Evolutionary conservation across 1,139 yeast species (phyloP).

Genomic region (Candida tetrigidarum): DNA sequence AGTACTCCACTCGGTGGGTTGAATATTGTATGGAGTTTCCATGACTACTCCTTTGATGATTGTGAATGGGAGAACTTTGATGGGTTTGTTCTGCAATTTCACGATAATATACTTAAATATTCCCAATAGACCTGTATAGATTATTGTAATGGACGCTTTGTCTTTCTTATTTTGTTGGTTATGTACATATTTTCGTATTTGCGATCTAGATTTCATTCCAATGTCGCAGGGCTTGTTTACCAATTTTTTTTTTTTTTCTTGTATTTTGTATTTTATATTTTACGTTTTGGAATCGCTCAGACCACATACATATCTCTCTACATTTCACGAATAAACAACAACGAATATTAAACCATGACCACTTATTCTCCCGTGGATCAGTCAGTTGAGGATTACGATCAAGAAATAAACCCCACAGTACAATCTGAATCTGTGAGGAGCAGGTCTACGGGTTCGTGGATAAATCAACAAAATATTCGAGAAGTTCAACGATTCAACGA

Average conservation of each 20-base stretch:
- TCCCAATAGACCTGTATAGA: background rate
- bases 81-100: constrained; percentile 23
- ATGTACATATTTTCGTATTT: background rate
- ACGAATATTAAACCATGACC: background rate
- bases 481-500: constrained; percentile 55
- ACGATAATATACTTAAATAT: constrained; percentile 24
- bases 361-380: constrained; percentile 9
- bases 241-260: constrained; percentile 6
- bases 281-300: too few relatives aligned
- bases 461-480: constrained; percentile 36
- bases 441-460: constrained; percentile 40
- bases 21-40: constrained; percentile 38
- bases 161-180: too few relatives aligned
- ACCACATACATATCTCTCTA: too few relatives aligned
- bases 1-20: constrained; percentile 40
- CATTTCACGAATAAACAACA: too few relatives aligned
- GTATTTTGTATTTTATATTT: background rate
- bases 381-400: constrained; percentile 8
- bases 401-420: constrained; percentile 2
- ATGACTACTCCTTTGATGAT: constrained; percentile 30
- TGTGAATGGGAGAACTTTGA: constrained; percentile 28
- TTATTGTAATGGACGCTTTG: too few relatives aligned
- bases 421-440: constrained; percentile 10
- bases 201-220: background rate
- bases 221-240: background rate